Evolutionary conservation across 116 monocot species (phyloP), one percentile per base, ranked within the genome.

Genomic region (Iris pallida): DNA sequence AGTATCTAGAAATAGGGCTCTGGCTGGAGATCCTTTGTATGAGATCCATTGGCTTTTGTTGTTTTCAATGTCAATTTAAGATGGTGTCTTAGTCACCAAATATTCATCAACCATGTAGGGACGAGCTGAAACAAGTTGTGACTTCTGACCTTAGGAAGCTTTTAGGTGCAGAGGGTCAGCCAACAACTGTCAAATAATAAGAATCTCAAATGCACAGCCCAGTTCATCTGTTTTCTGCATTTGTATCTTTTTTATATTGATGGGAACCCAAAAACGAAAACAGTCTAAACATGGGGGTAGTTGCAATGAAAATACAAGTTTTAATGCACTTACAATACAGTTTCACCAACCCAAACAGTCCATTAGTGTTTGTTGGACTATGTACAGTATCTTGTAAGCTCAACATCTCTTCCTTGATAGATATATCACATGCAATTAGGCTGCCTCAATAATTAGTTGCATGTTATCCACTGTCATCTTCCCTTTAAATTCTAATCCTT

Each of bases 21-120:
- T 96, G 57, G 92, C 92, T 20, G 85, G 89, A 60, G 96, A 92
- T 79, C 66, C 96, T 47, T 54, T 78, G 96, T 96, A 92, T 65
- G 82, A 18, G 53, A 63, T 53, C 17, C 47, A 49, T 45, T 71
- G 42, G 16, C 6, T 53, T 64, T 9, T 44, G 11, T 58, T 16
- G 16, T 16, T 55, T 56, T n/a, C 53, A 4, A 15, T 72, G 49
- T 47, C 16, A 10, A 12, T 6, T 61, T 61, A n/a, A 15, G 41
- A 45, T 61, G 15, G 12, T 15, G 45, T 12, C 20, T 12, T 16
- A 45, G 11, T 51, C 13, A n/a, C 16, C 42, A 7, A 54, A 54
- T 67, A 54, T 20, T 42, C 11, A 61, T 53, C 30, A 0, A 49
- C 55, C 64, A 30, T 80, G 58, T 69, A 96, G 96, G 76, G 84